A percentile compares a stretch with the other conserved stretches of the same genome.
Conservation (phyloP, 176 grass and related monocot species). For the Oryza meyeriana region DNA sequence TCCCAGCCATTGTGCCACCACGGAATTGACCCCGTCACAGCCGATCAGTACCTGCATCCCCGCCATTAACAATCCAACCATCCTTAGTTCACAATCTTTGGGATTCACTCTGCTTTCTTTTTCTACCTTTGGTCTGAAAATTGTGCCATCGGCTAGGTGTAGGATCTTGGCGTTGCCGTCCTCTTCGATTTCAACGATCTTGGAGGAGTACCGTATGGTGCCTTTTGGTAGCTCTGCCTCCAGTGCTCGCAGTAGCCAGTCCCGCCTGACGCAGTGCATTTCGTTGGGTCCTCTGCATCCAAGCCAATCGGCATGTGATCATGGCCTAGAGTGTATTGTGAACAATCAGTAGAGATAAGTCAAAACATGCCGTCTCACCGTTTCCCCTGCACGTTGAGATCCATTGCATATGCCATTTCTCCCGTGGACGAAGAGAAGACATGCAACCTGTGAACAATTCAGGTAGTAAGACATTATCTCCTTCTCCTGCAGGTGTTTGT, state of each 20-base stretch:
- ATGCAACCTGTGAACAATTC: background rate
- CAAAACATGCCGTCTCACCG: background rate
- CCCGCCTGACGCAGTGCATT: conserved; percentile 50
- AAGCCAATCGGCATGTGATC: background rate
- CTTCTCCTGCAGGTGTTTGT: background rate
- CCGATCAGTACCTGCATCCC: conserved; percentile 54
- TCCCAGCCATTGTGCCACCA: conserved; percentile 61
- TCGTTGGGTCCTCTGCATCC: conserved; percentile 41
- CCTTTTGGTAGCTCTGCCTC: conserved; percentile 50
- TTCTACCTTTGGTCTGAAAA: conserved; percentile 61
- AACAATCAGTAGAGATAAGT: background rate
- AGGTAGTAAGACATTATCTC: background rate
- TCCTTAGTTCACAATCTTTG: too few species aligned
- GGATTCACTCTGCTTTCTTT: background rate
- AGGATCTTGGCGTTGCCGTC: conserved; percentile 45
- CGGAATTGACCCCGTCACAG: conserved; percentile 71
- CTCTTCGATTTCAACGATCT: conserved; percentile 58
- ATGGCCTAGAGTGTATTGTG: too few species aligned
- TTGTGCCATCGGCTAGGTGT: conserved; percentile 56
- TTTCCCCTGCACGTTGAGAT: conserved; percentile 10
- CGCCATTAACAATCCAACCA: too few species aligned
- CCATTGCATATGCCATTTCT: background rate
- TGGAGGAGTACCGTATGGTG: conserved; percentile 78
- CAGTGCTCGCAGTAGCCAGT: conserved; percentile 49
- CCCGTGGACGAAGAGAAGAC: conserved; percentile 19